A percentile compares a stretch with the other conserved stretches of the same genome.
Evolutionary conservation across 2,329 filamentous ascomycete species (phyloP).

Genomic region (Nemania sp.): DNA sequence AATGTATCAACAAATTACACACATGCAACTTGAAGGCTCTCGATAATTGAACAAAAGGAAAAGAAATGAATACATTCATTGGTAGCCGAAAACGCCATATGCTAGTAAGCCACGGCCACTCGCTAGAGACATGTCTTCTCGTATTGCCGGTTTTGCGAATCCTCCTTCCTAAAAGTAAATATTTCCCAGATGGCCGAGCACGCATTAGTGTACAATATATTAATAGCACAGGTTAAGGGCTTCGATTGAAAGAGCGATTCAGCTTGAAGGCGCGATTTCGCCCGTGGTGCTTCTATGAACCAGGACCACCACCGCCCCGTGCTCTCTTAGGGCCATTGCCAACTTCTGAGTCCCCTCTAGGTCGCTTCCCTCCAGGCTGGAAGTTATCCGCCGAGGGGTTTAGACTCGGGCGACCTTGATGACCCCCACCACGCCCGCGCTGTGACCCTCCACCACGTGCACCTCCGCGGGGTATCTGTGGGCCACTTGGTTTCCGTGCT

Average conservation of each 20-base stretch:
- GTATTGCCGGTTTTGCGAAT: slow-evolving; percentile 13
- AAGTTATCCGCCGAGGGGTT: slow-evolving; percentile 65
- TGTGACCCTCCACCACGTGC: slow-evolving; percentile 52
- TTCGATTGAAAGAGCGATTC: not conserved
- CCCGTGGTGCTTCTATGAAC: slow-evolving; percentile 33
- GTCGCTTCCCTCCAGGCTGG: slow-evolving; percentile 66
- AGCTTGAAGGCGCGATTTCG: not conserved
- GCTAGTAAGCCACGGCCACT: slow-evolving; percentile 7
- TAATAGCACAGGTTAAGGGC: slow-evolving; percentile 18
- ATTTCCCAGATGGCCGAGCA: slow-evolving; percentile 8
- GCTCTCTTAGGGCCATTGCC: slow-evolving; percentile 56
- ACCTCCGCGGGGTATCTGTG: slow-evolving; percentile 46
- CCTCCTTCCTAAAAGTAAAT: slow-evolving; percentile 27
- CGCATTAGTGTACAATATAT: slow-evolving; percentile 33
- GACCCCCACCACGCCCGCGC: slow-evolving; percentile 54
- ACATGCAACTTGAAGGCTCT: not conserved
- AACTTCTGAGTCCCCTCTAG: slow-evolving; percentile 61
- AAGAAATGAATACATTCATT: slow-evolving; percentile 34
- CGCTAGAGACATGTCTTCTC: not conserved
- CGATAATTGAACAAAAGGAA: slow-evolving; percentile 31
- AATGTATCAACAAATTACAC: not conserved
- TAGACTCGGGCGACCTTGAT: slow-evolving; percentile 54
- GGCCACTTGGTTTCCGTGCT: slow-evolving; percentile 47
- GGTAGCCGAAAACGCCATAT: slow-evolving; percentile 34
- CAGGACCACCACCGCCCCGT: slow-evolving; percentile 49